Evolutionary conservation across 78 protist species (phyloP).

Genomic region (Corallochytrium limacisporum): DNA sequence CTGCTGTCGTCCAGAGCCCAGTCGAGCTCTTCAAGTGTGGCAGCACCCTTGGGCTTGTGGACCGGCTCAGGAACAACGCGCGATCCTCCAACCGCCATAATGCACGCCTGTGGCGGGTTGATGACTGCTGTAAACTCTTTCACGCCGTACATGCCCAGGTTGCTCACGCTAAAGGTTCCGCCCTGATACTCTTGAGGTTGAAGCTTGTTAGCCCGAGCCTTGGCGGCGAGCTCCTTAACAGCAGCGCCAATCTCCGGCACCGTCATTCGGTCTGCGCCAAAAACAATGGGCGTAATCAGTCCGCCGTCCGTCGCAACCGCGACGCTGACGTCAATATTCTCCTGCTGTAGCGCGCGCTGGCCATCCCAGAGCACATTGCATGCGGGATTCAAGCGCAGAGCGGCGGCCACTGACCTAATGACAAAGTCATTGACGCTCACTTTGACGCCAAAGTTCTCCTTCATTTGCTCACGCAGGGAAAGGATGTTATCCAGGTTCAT

Average conservation of each 20-base stretch:
- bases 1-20: no score
- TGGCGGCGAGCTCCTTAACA: constrained; percentile 66
- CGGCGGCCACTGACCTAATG: constrained; percentile 65
- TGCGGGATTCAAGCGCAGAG: background rate
- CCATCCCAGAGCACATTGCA: background rate
- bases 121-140: constrained; percentile 73
- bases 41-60: no score
- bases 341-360: constrained; percentile 25
- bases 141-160: constrained; percentile 83
- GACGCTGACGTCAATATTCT: constrained; percentile 52
- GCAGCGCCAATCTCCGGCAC: constrained; percentile 33
- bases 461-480: constrained; percentile 43
- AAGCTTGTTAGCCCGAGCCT: constrained; percentile 56
- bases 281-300: constrained; percentile 73
- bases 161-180: constrained; percentile 83
- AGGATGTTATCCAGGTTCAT: constrained; percentile 27
- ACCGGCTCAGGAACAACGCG: no score
- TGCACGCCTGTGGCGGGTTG: constrained; percentile 81
- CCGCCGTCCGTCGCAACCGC: constrained; percentile 79
- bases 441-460: constrained; percentile 41
- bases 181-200: constrained; percentile 58
- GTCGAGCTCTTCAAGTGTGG: no score
- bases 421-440: constrained; percentile 79
- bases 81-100: constrained; percentile 77
- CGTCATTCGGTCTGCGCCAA: constrained; percentile 44